Conservation (phyloP, 805 yeast species). For the Ogataea ramenticola region DNA sequence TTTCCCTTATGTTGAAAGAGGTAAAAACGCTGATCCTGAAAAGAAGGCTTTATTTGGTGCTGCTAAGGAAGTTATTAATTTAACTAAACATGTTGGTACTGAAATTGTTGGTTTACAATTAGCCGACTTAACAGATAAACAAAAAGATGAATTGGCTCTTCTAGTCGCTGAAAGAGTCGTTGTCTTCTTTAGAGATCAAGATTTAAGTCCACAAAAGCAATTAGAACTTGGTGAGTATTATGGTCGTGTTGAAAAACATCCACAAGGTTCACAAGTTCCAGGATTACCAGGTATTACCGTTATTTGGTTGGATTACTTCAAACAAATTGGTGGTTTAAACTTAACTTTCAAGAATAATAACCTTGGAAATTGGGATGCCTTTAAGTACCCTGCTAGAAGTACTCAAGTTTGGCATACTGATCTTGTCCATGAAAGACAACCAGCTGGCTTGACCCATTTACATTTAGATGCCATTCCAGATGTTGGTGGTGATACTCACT, state of each 20-base stretch:
- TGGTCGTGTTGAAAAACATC: slow-evolving; percentile 37
- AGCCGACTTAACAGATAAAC: slow-evolving; percentile 33
- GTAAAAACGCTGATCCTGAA: slow-evolving; percentile 31
- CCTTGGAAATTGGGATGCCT: slow-evolving; percentile 12
- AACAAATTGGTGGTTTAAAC: slow-evolving; percentile 15
- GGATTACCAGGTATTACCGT: slow-evolving; percentile 31
- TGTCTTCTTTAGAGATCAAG: slow-evolving; percentile 41
- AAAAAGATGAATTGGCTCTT: slow-evolving; percentile 40
- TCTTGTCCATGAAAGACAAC: slow-evolving; percentile 47
- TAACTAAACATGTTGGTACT: slow-evolving; percentile 42
- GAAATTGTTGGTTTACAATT: slow-evolving; percentile 42
- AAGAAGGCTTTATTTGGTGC: slow-evolving; percentile 35
- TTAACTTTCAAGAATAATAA: slow-evolving; percentile 15
- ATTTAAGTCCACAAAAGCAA: slow-evolving; percentile 24
- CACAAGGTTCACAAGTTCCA: slow-evolving; percentile 27
- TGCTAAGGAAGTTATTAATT: slow-evolving; percentile 32
- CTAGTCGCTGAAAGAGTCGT: slow-evolving; percentile 43
- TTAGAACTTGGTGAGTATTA: slow-evolving; percentile 37
- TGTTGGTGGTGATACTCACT: slow-evolving; percentile 51
- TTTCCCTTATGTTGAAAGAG: slow-evolving; percentile 28
- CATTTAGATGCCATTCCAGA: slow-evolving; percentile 43
- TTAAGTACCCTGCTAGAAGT: slow-evolving; percentile 3
- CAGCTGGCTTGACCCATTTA: slow-evolving; percentile 49
- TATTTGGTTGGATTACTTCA: slow-evolving; percentile 33
- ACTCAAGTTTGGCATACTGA: slow-evolving; percentile 44